These are phyloP conservation scores for Exidia glandulosa DNA, from an alignment of 768 basidiomycete species.

Conservation along the genomic window DNA sequence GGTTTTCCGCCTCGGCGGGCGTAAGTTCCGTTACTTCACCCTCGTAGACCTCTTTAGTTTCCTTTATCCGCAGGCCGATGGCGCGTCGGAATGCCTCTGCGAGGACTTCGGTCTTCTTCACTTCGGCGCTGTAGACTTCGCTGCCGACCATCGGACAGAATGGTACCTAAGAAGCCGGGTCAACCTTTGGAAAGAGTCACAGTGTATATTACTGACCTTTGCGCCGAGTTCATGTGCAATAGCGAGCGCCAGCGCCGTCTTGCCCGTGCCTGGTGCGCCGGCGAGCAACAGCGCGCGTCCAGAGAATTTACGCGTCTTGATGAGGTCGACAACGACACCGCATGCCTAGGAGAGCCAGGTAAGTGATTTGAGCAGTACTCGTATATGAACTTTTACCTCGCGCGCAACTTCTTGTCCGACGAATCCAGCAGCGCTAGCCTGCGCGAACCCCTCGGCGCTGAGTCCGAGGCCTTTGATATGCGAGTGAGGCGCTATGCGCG, in stretches of 20 bases:
- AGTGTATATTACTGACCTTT: too few relatives aligned
- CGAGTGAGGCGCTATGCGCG: conserved; percentile 83
- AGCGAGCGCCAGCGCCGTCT: conserved; percentile 94
- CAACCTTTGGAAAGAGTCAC: too few relatives aligned
- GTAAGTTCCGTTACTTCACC: conserved; percentile 97
- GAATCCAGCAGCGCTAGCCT: conserved; percentile 69
- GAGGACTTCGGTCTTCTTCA: conserved; percentile 98
- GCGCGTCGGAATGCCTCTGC: conserved; percentile 91
- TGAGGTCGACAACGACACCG: conserved; percentile 78
- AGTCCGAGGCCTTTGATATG: conserved; percentile 96
- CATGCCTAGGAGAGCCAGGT: conserved; percentile 50
- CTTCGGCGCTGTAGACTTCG: conserved; percentile 93
- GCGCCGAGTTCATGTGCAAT: conserved; percentile 88
- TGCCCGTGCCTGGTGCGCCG: conserved; percentile 95
- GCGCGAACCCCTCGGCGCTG: conserved; percentile 70
- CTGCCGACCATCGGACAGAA: conserved; percentile 99
- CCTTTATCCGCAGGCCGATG: conserved; percentile 95
- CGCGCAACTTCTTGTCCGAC: conserved; percentile 84
- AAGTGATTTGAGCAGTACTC: background rate
- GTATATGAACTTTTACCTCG: conserved; percentile 42
- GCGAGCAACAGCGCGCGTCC: conserved; percentile 87
- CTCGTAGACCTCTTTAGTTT: conserved; percentile 98
- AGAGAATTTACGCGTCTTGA: conserved; percentile 87
- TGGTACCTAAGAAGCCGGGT: too few relatives aligned
- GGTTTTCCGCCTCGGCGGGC: conserved; percentile 93